Percentiles rank a stretch among this genome's conserved stretches.
phyloP scores from a whole-genome alignment of 345 rosid species.

The Aquilaria sinensis region DNA sequence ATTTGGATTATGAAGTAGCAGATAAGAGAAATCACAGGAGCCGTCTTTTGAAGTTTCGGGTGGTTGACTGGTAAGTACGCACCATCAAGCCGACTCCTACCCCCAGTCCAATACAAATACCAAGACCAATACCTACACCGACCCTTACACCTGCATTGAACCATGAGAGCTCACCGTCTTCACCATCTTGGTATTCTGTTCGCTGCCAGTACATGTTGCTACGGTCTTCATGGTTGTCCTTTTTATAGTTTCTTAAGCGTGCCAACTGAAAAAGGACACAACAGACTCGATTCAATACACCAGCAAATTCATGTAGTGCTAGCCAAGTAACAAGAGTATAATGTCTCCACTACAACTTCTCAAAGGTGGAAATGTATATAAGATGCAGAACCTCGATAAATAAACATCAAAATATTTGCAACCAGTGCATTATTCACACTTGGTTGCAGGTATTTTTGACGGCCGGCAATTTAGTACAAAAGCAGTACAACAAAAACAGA shows the following conservation, averaged over 20 bases:
- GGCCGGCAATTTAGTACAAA: no score
- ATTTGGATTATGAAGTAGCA: constrained; percentile 16
- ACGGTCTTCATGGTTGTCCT: constrained; percentile 55
- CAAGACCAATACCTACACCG: constrained; percentile 96
- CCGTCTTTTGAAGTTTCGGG: constrained; percentile 68
- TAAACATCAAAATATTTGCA: no score
- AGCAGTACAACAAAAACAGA: no score
- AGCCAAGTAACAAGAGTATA: no score
- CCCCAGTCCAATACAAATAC: constrained; percentile 83
- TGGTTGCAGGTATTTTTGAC: no score
- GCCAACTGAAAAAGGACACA: constrained; percentile 34
- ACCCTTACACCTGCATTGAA: constrained; percentile 95
- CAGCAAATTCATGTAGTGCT: neutral
- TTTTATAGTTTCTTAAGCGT: constrained; percentile 46
- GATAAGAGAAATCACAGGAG: constrained; percentile 29
- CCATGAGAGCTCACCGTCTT: constrained; percentile 90
- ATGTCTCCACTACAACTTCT: no score
- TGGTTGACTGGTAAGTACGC: constrained; percentile 73
- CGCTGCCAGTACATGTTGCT: constrained; percentile 60
- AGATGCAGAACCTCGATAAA: no score
- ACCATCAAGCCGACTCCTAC: constrained; percentile 88
- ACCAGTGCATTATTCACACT: no score
- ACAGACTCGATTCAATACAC: neutral
- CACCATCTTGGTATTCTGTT: constrained; percentile 45
- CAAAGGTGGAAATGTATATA: no score